phyloP scores from a whole-genome alignment of 257 asterid species.

The Solanum chmielewskii region DNA sequence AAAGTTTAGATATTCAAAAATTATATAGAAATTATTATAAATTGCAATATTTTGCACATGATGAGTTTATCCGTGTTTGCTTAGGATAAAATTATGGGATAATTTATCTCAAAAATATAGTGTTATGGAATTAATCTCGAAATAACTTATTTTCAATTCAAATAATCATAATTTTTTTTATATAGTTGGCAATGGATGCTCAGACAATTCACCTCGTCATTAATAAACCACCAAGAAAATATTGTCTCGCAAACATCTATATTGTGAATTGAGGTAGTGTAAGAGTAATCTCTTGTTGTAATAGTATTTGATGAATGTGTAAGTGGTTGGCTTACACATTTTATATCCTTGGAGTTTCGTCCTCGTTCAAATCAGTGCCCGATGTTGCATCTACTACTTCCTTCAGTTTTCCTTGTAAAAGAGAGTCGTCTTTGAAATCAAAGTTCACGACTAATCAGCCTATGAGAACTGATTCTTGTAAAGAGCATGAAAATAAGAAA shows the following conservation, averaged over 20 bases:
- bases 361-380: conserved; percentile 1
- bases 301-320: neutral
- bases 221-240: neutral
- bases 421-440: neutral
- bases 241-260: neutral
- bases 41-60: too few species aligned
- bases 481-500: neutral
- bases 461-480: neutral
- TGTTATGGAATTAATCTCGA: too few species aligned
- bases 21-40: too few species aligned
- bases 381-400: conserved; percentile 43
- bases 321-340: conserved; percentile 8
- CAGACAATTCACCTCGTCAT: too few species aligned
- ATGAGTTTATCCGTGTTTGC: too few species aligned
- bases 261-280: neutral
- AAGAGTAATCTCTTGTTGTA: neutral
- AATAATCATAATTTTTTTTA: too few species aligned
- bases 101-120: too few species aligned
- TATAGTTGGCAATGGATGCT: too few species aligned
- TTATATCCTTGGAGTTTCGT: conserved; percentile 33
- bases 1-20: too few species aligned
- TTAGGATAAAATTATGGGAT: too few species aligned
- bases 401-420: conserved; percentile 16
- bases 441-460: neutral
- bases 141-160: too few species aligned